phyloP scores from a whole-genome alignment of 371 early-diverging fungal genomes.

The Lichtheimia ornata region DNA sequence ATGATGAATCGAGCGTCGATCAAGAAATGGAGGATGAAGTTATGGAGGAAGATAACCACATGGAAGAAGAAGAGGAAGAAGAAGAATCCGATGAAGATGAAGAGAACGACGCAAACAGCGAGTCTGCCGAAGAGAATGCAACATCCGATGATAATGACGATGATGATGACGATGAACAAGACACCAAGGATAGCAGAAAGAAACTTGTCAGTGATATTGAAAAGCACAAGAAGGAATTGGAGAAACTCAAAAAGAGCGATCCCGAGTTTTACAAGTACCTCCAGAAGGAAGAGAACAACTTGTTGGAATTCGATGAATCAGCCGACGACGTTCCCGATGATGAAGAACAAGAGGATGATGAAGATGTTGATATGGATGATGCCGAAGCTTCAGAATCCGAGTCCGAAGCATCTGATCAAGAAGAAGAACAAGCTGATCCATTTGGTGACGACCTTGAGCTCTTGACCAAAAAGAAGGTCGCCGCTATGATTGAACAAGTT shows the following conservation, averaged over 20 bases:
- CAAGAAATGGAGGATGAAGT: slow-evolving; percentile 12
- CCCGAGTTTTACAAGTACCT: slow-evolving; percentile 90
- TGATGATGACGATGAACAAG: slow-evolving; percentile 39
- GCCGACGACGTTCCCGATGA: slow-evolving; percentile 63
- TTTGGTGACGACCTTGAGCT: slow-evolving; percentile 22
- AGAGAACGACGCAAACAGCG: slow-evolving; percentile 13
- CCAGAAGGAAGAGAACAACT: slow-evolving; percentile 78
- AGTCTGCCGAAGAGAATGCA: slow-evolving; percentile 22
- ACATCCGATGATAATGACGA: slow-evolving; percentile 30
- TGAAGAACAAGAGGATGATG: slow-evolving; percentile 32
- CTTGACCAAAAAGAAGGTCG: slow-evolving; percentile 72
- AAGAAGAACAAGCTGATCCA: background rate
- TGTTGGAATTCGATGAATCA: slow-evolving; percentile 74
- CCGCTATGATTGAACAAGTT: slow-evolving; percentile 71
- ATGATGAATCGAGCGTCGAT: slow-evolving; percentile 9
- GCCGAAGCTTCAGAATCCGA: slow-evolving; percentile 19
- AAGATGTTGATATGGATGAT: slow-evolving; percentile 25
- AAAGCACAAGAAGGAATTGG: slow-evolving; percentile 73
- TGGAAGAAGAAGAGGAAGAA: slow-evolving; percentile 2
- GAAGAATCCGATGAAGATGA: slow-evolving; percentile 20
- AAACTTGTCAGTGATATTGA: slow-evolving; percentile 58
- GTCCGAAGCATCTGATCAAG: slow-evolving; percentile 13
- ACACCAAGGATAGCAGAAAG: slow-evolving; percentile 46
- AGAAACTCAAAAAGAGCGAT: slow-evolving; percentile 77
- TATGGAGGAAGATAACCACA: slow-evolving; percentile 9